Conservation (phyloP, 1,284 basidiomycete species). For the Vanrija sp. region DNA sequence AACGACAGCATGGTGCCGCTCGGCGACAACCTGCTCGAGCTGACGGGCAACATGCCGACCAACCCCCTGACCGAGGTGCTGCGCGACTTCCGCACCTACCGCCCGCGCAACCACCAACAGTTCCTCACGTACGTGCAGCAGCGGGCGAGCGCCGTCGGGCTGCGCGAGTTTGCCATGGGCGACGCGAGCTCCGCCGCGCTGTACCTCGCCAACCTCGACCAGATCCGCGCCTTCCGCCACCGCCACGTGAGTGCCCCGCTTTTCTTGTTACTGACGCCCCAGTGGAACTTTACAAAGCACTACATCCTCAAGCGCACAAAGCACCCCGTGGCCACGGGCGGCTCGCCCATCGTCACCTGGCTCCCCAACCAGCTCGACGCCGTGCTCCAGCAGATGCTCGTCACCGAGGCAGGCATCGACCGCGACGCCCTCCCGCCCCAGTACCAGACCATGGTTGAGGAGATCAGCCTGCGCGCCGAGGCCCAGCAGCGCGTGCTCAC, state of each 20-base stretch:
- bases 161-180: conserved; percentile 14
- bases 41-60: conserved; percentile 15
- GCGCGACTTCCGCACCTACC: conserved; percentile 20
- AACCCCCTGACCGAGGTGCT: conserved; percentile 21
- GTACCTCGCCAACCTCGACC: conserved; percentile 20
- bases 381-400: conserved; percentile 11
- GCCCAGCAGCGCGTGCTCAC: conserved; percentile 20
- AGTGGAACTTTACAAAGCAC: conserved; percentile 11
- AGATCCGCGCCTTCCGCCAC: conserved; percentile 22
- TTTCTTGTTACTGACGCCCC: neutral
- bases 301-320: conserved; percentile 13
- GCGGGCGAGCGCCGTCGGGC: conserved; percentile 11
- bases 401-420: conserved; percentile 12
- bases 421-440: conserved; percentile 10
- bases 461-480: conserved; percentile 17
- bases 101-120: conserved; percentile 19
- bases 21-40: conserved; percentile 22
- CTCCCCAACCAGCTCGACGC: conserved; percentile 20
- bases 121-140: conserved; percentile 20
- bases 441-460: conserved; percentile 14
- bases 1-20: conserved; percentile 23
- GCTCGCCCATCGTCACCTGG: conserved; percentile 17
- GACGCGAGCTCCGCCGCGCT: conserved; percentile 12
- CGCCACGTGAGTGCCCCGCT: conserved; percentile 13
- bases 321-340: conserved; percentile 19